Percentiles rank a stretch among this genome's conserved stretches.
These are phyloP conservation scores for Alternaria atra DNA, from an alignment of 2,329 filamentous ascomycete species.

Conservation along the genomic window DNA sequence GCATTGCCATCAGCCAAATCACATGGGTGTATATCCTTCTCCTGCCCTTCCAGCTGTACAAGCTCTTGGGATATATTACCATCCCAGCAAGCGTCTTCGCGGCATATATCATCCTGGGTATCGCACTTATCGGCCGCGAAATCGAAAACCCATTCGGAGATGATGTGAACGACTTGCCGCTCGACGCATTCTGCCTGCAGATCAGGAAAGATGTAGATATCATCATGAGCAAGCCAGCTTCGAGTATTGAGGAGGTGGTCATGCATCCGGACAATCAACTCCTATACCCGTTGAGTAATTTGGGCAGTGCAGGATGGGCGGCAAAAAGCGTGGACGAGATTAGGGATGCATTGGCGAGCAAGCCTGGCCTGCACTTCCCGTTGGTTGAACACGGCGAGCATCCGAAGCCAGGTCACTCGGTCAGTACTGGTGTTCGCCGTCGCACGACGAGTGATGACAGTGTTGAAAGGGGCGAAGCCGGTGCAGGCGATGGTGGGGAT, in stretches of 20 bases:
- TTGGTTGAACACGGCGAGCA: slow-evolving; percentile 21
- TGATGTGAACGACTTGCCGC: slow-evolving; percentile 77
- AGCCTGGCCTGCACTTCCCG: slow-evolving; percentile 33
- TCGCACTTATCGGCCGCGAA: slow-evolving; percentile 78
- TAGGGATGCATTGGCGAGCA: slow-evolving; percentile 51
- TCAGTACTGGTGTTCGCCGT: not conserved
- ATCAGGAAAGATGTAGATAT: slow-evolving; percentile 78
- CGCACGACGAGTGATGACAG: not conserved
- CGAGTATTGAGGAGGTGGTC: slow-evolving; percentile 58
- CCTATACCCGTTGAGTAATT: slow-evolving; percentile 62
- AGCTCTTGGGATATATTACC: slow-evolving; percentile 71
- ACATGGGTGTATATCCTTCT: slow-evolving; percentile 84
- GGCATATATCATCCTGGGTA: slow-evolving; percentile 83
- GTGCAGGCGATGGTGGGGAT: not conserved
- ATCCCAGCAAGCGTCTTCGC: slow-evolving; percentile 77
- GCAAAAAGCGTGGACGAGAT: slow-evolving; percentile 51
- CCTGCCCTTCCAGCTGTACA: slow-evolving; percentile 80
- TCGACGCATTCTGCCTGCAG: slow-evolving; percentile 77
- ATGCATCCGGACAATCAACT: slow-evolving; percentile 59
- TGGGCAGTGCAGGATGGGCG: slow-evolving; percentile 49
- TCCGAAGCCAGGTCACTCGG: slow-evolving; percentile 14
- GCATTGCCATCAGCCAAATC: slow-evolving; percentile 84
- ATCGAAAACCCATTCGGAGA: slow-evolving; percentile 87
- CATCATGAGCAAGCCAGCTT: slow-evolving; percentile 59
- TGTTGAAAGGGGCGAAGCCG: not conserved